phyloP scores from a whole-genome alignment of 2,329 filamentous ascomycete genomes.

The Leptoxyphium fumago region DNA sequence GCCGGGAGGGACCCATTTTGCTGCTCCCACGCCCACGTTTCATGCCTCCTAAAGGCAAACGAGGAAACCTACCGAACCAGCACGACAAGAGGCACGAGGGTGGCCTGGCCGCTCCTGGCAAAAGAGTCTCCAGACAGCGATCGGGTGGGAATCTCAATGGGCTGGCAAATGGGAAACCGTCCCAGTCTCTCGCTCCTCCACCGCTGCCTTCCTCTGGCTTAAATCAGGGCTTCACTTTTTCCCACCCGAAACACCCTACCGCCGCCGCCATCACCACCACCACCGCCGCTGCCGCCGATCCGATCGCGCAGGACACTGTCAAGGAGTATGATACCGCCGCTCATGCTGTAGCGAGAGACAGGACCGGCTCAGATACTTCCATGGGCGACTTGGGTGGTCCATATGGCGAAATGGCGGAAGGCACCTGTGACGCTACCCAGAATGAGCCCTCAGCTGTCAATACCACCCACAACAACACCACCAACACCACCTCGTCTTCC shows the following conservation, averaged over 20 bases:
- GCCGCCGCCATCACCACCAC: constrained; percentile 5
- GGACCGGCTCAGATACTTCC: constrained; percentile 29
- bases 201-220: constrained; percentile 24
- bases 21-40: constrained; percentile 11
- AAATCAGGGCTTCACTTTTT: constrained; percentile 23
- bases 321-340: constrained; percentile 12
- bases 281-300: constrained; percentile 7
- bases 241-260: constrained; percentile 14
- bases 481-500: too few species aligned
- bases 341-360: constrained; percentile 18
- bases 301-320: constrained; percentile 3
- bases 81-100: constrained; percentile 60
- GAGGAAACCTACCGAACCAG: constrained; percentile 28
- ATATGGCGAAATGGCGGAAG: constrained; percentile 15
- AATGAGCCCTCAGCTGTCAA: background rate
- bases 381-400: constrained; percentile 21
- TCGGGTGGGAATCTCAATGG: constrained; percentile 31
- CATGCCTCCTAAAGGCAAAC: constrained; percentile 35
- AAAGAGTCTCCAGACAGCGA: constrained; percentile 42
- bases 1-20: constrained; percentile 12
- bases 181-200: constrained; percentile 18
- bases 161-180: constrained; percentile 25
- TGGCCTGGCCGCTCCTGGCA: constrained; percentile 67
- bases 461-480: background rate
- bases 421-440: too few species aligned